phyloP scores from a whole-genome alignment of 192 early-diverging fungal genomes.

The Piromyces sp. region DNA sequence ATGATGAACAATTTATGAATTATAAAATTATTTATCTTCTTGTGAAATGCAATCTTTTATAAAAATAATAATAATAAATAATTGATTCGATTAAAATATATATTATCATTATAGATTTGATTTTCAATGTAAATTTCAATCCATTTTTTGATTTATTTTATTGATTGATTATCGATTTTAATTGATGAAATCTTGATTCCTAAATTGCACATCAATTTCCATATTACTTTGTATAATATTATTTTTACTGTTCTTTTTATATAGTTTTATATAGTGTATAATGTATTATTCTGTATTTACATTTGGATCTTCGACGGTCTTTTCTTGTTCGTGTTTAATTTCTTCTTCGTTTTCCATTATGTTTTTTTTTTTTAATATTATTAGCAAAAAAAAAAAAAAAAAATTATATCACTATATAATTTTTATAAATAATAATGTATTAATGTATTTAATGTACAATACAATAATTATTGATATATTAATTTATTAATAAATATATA shows the following conservation, averaged over 20 bases:
- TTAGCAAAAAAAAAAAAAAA: background rate
- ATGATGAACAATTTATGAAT: too few species aligned
- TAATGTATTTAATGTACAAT: background rate
- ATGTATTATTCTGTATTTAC: constrained; percentile 6
- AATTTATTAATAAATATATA: background rate
- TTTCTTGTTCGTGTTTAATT: constrained; percentile 24
- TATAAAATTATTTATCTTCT: too few species aligned
- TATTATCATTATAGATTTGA: too few species aligned
- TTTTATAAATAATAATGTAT: background rate
- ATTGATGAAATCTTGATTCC: too few species aligned
- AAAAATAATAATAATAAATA: too few species aligned
- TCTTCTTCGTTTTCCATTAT: constrained; percentile 11
- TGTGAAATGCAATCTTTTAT: too few species aligned
- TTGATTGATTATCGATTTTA: too few species aligned
- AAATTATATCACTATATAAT: background rate
- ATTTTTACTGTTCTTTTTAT: constrained; percentile 5
- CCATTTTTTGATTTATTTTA: too few species aligned
- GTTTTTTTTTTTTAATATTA: background rate
- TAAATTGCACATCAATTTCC: too few species aligned
- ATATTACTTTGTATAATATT: background rate
- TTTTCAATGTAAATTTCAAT: too few species aligned
- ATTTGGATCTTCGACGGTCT: constrained; percentile 13
- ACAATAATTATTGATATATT: background rate
- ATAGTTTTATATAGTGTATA: too few species aligned
- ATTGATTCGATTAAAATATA: too few species aligned